These are phyloP conservation scores for Yarrowia alimentaria DNA, from an alignment of 805 yeast genomes.

Conservation along the genomic window DNA sequence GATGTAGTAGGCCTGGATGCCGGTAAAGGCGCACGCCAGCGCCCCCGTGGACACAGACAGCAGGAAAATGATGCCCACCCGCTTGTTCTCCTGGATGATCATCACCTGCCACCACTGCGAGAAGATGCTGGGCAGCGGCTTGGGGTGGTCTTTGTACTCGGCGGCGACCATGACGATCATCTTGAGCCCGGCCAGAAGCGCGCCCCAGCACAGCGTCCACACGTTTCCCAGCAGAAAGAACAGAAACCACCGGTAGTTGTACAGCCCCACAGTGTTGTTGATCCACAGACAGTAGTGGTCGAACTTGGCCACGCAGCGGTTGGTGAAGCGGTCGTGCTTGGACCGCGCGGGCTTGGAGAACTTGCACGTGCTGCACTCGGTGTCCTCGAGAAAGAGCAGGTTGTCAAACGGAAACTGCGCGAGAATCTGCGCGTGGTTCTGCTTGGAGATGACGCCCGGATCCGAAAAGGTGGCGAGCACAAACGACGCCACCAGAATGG, in stretches of 20 bases:
- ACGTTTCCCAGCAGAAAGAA: constrained; percentile 53
- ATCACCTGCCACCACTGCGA: constrained; percentile 18
- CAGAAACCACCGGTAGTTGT: constrained; percentile 62
- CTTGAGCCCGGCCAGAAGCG: constrained; percentile 35
- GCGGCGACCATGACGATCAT: constrained; percentile 14
- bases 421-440: constrained; percentile 35
- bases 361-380: constrained; percentile 50
- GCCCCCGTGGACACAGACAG: constrained; percentile 48
- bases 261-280: constrained; percentile 59
- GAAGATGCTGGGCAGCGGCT: constrained; percentile 1
- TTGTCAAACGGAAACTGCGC: constrained; percentile 46
- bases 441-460: constrained; percentile 41
- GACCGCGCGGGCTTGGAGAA: constrained; percentile 56
- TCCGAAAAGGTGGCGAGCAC: constrained; percentile 39
- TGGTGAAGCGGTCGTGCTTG: constrained; percentile 57
- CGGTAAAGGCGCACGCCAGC: constrained; percentile 47
- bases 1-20: constrained; percentile 50
- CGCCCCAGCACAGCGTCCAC: constrained; percentile 47
- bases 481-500: constrained; percentile 35
- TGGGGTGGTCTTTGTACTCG: constrained; percentile 30
- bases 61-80: constrained; percentile 45
- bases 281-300: constrained; percentile 68
- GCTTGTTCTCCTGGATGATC: constrained; percentile 32
- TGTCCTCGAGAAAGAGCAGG: constrained; percentile 51
- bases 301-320: constrained; percentile 47